Percentiles rank a stretch among this genome's conserved stretches.
Evolutionary conservation across 192 early-diverging fungal genomes (phyloP).

Genomic region (Neocallimastix lanati): DNA sequence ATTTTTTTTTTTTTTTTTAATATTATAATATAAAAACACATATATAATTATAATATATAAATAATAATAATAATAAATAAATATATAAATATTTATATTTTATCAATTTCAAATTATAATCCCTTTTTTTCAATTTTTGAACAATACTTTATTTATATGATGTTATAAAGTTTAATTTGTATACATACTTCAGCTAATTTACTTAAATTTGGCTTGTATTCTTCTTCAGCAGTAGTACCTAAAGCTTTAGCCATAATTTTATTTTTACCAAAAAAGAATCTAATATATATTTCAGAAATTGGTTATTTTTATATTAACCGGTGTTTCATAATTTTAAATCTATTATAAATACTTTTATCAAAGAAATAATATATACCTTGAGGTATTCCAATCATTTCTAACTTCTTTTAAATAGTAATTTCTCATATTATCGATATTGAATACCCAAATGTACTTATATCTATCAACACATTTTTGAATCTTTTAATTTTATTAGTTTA

Average conservation of each 20-base stretch:
- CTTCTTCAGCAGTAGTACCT: slow-evolving; percentile 60
- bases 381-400: slow-evolving; percentile 37
- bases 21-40: too few species aligned
- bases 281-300: slow-evolving; percentile 16
- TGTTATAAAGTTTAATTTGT: too few species aligned
- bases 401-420: slow-evolving; percentile 81
- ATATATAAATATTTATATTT: too few species aligned
- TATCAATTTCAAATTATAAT: too few species aligned
- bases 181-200: slow-evolving; percentile 21
- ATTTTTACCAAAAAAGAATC: slow-evolving; percentile 82
- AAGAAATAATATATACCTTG: not conserved
- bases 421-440: slow-evolving; percentile 78
- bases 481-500: slow-evolving; percentile 5
- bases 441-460: slow-evolving; percentile 67
- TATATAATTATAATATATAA: too few species aligned
- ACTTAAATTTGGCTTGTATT: slow-evolving; percentile 46
- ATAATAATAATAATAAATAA: too few species aligned
- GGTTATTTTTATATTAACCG: too few species aligned
- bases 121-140: too few species aligned
- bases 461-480: slow-evolving; percentile 42
- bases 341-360: too few species aligned
- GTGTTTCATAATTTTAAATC: too few species aligned
- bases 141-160: too few species aligned
- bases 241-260: slow-evolving; percentile 88
- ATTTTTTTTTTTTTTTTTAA: too few species aligned